Percentiles rank a stretch among this genome's conserved stretches.
Conservation (phyloP, 2,329 filamentous ascomycete species). For the Didymosphaeria variabile region DNA sequence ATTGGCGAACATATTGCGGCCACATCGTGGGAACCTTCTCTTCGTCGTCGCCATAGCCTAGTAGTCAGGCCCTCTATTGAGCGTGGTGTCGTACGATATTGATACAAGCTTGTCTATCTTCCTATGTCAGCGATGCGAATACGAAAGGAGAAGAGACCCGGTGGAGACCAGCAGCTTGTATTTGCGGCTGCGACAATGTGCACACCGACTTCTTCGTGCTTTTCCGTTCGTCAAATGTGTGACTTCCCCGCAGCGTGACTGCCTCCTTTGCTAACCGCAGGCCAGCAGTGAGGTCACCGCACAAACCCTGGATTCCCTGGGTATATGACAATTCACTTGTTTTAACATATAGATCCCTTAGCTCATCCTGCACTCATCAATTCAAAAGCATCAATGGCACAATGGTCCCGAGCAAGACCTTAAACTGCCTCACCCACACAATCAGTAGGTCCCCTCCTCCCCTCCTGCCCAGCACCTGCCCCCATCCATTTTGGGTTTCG, state of each 20-base stretch:
- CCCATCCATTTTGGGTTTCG: background rate
- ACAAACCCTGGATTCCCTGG: background rate
- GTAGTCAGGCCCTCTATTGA: too few species aligned
- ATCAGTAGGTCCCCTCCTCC: background rate
- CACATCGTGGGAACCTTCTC: too few species aligned
- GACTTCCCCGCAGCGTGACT: background rate
- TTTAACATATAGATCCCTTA: background rate
- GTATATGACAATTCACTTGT: background rate
- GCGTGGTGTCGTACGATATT: too few species aligned
- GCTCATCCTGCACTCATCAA: background rate
- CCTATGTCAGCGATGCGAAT: too few species aligned
- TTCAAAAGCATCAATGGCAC: background rate
- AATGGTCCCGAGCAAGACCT: background rate
- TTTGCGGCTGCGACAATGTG: background rate
- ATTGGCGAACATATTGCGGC: too few species aligned
- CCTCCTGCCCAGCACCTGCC: too few species aligned
- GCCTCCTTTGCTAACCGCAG: background rate
- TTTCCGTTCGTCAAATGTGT: background rate
- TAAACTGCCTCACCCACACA: background rate
- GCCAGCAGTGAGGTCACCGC: background rate
- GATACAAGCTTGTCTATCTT: too few species aligned
- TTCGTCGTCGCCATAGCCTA: too few species aligned
- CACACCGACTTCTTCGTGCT: background rate
- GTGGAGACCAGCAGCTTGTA: background rate
- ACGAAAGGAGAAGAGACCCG: too few species aligned